Percentiles rank a stretch among this genome's conserved stretches.
Evolutionary conservation across 306 rosid genomes (phyloP).

Genomic region (Lathyrus tuberosus): DNA sequence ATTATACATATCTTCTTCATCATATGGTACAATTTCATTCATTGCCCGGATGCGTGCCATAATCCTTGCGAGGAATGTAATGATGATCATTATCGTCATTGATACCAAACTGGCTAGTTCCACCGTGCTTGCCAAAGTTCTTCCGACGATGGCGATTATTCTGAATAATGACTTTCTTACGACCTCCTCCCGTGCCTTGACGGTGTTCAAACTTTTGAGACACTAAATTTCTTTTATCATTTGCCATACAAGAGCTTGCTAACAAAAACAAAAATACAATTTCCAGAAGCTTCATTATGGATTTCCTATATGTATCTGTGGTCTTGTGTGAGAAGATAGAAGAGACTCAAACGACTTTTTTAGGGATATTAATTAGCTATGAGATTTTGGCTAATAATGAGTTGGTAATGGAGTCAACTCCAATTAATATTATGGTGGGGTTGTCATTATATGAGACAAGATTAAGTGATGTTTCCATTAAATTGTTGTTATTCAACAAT

Average conservation of each 20-base stretch:
- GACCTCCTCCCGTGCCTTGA: not conserved
- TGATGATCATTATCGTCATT: constrained; percentile 39
- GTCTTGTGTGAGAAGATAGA: constrained; percentile 24
- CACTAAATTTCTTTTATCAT: not conserved
- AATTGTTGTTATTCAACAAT: constrained; percentile 25
- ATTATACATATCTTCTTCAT: not conserved
- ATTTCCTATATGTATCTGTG: not conserved
- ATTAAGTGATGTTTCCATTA: constrained; percentile 54
- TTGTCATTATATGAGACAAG: constrained; percentile 44
- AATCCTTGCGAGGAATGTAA: constrained; percentile 39
- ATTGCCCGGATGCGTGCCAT: constrained; percentile 28
- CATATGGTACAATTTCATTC: not conserved
- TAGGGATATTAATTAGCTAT: constrained; percentile 28
- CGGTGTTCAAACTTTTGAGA: not conserved
- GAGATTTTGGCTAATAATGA: constrained; percentile 20
- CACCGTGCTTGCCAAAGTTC: constrained; percentile 6
- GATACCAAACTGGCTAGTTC: not conserved
- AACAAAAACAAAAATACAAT: constrained; percentile 37
- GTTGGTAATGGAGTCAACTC: constrained; percentile 4
- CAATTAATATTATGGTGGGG: constrained; percentile 44
- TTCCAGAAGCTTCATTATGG: constrained; percentile 34
- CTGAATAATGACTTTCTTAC: not conserved
- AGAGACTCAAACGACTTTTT: constrained; percentile 40
- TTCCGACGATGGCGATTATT: constrained; percentile 29
- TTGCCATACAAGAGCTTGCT: constrained; percentile 20